These are phyloP conservation scores for Smallanthus sonchifolius DNA, from an alignment of 129 eudicot genomes.

Conservation along the genomic window DNA sequence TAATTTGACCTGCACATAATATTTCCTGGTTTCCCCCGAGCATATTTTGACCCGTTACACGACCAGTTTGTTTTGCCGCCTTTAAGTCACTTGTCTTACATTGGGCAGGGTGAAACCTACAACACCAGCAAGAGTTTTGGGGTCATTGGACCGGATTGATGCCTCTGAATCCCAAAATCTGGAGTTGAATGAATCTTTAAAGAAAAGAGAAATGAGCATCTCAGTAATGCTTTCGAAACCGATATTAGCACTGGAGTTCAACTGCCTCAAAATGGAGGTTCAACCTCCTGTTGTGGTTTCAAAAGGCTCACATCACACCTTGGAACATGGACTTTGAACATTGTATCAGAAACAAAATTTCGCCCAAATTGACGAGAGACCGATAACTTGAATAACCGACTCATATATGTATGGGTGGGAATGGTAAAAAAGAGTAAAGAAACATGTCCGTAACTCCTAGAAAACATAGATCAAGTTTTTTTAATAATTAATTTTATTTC, in stretches of 20 bases:
- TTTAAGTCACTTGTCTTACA: background rate
- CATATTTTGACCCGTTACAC: background rate
- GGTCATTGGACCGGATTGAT: constrained; percentile 25
- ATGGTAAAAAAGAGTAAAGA: too few relatives aligned
- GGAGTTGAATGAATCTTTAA: constrained; percentile 17
- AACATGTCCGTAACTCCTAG: too few relatives aligned
- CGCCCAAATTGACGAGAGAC: too few relatives aligned
- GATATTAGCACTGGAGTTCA: constrained; percentile 73
- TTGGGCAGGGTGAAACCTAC: constrained; percentile 62
- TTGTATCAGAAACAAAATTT: too few relatives aligned
- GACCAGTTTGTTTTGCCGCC: background rate
- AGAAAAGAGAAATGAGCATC: constrained; percentile 49
- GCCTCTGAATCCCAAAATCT: constrained; percentile 13
- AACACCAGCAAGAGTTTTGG: constrained; percentile 47
- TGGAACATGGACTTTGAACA: background rate
- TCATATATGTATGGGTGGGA: too few relatives aligned
- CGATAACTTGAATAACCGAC: too few relatives aligned
- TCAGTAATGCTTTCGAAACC: constrained; percentile 82
- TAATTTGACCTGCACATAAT: too few relatives aligned
- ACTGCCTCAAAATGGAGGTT: constrained; percentile 62
- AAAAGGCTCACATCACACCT: constrained; percentile 4
- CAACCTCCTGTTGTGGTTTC: constrained; percentile 63
- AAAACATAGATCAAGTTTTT: too few relatives aligned
- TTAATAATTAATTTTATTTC: background rate
- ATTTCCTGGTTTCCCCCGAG: background rate